Evolutionary conservation across 352 stramenopile genomes (phyloP).

Genomic region (Globisporangium nodosum): DNA sequence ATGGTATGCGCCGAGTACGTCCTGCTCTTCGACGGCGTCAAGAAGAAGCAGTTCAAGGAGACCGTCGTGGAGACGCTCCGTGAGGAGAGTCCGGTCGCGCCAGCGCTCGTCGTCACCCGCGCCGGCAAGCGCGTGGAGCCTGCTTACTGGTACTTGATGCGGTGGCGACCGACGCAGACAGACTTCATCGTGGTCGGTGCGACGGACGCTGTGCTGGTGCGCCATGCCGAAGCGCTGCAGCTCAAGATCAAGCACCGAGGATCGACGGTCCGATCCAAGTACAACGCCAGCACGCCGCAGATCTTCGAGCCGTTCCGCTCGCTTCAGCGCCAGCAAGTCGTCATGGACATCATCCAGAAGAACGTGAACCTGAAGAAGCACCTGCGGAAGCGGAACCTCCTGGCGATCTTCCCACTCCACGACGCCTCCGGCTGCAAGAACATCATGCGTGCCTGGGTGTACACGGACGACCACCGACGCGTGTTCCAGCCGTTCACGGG

Average conservation of each 20-base stretch:
- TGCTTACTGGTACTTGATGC: conserved; percentile 5
- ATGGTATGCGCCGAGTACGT: conserved; percentile 55
- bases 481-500: conserved; percentile 57
- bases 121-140: conserved; percentile 21
- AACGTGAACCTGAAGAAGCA: conserved; percentile 67
- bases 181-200: conserved; percentile 65
- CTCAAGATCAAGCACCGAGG: conserved; percentile 73
- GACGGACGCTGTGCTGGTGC: conserved; percentile 45
- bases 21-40: conserved; percentile 58
- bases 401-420: conserved; percentile 62
- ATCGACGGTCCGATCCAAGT: conserved; percentile 52
- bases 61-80: conserved; percentile 64
- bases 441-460: conserved; percentile 60
- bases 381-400: conserved; percentile 42
- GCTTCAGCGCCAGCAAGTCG: conserved; percentile 70
- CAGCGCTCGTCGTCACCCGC: conserved; percentile 41
- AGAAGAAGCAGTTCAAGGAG: conserved; percentile 66
- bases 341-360: conserved; percentile 66
- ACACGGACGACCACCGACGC: conserved; percentile 19
- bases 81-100: conserved; percentile 54
- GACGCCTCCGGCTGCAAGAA: conserved; percentile 51
- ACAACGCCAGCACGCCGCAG: conserved; percentile 27
- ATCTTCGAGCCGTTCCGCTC: conserved; percentile 70
- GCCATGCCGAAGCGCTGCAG: conserved; percentile 53
- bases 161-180: conserved; percentile 7